A percentile compares a stretch with the other conserved stretches of the same genome.
phyloP scores from a whole-genome alignment of 495 filamentous ascomycete genomes.

The Aspergillus egyptiacus region DNA sequence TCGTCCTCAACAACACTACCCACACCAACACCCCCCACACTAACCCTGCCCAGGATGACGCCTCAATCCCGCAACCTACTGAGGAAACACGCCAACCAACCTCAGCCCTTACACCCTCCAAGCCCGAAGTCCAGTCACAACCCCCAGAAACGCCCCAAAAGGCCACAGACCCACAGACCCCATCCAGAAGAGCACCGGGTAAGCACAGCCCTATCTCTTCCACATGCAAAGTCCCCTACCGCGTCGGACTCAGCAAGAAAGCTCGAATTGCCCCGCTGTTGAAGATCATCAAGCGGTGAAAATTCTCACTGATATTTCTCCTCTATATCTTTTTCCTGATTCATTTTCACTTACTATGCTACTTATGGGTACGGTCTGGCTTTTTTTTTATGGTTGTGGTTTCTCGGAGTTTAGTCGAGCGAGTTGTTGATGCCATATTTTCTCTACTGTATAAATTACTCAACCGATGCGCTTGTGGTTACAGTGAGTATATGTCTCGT shows the following conservation, averaged over 20 bases:
- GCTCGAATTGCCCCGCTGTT: conserved; percentile 61
- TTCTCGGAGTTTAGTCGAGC: neutral
- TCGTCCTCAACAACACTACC: conserved; percentile 1
- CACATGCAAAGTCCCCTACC: conserved; percentile 51
- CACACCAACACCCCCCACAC: neutral
- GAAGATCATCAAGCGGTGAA: conserved; percentile 55
- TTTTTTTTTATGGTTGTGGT: neutral
- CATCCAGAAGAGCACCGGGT: conserved; percentile 22
- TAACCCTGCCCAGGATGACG: neutral
- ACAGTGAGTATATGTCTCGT: neutral
- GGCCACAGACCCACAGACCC: conserved; percentile 7
- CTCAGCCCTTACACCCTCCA: neutral
- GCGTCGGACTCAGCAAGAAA: conserved; percentile 63
- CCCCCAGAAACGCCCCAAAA: conserved; percentile 22
- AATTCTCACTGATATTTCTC: conserved; percentile 3
- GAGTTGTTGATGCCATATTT: neutral
- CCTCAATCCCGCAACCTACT: neutral
- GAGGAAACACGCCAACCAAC: neutral
- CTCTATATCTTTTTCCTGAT: neutral
- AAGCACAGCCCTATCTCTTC: conserved; percentile 47
- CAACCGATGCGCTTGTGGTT: neutral
- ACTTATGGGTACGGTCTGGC: neutral
- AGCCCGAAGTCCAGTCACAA: neutral
- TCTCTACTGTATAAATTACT: conserved; percentile 1
- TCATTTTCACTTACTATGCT: neutral